Evolutionary conservation across 345 rosid species (phyloP).

Genomic region (Lumnitzera littorea): DNA sequence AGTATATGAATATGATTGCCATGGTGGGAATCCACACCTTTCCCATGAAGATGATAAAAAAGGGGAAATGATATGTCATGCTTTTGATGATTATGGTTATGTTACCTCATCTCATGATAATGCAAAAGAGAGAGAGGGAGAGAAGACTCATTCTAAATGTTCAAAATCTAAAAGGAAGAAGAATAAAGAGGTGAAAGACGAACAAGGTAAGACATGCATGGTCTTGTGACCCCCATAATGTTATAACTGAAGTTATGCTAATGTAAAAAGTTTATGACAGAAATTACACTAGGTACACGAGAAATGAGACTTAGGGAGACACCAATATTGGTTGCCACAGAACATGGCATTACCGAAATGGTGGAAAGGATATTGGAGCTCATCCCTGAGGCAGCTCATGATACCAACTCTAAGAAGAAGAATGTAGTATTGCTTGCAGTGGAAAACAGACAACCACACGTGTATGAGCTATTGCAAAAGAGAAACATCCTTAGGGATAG

Average conservation of each 20-base stretch:
- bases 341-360: conserved; percentile 24
- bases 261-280: neutral
- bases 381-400: conserved; percentile 21
- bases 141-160: too few species aligned
- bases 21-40: conserved; percentile 11
- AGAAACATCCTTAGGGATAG: conserved; percentile 15
- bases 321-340: conserved; percentile 23
- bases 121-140: too few species aligned
- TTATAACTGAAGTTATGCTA: too few species aligned
- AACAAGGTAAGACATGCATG: too few species aligned
- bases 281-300: neutral
- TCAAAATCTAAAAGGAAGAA: too few species aligned
- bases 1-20: conserved; percentile 15
- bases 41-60: neutral
- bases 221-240: too few species aligned
- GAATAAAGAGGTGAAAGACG: too few species aligned
- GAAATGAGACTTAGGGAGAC: conserved; percentile 11
- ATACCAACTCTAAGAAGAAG: conserved; percentile 18
- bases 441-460: conserved; percentile 42
- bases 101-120: too few species aligned
- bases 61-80: neutral
- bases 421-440: conserved; percentile 36
- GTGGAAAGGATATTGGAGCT: conserved; percentile 19
- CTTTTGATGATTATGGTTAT: neutral
- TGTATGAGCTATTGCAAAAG: conserved; percentile 19